Conservation (phyloP, 2,329 filamentous ascomycete species). For the Xylariales sp. region DNA sequence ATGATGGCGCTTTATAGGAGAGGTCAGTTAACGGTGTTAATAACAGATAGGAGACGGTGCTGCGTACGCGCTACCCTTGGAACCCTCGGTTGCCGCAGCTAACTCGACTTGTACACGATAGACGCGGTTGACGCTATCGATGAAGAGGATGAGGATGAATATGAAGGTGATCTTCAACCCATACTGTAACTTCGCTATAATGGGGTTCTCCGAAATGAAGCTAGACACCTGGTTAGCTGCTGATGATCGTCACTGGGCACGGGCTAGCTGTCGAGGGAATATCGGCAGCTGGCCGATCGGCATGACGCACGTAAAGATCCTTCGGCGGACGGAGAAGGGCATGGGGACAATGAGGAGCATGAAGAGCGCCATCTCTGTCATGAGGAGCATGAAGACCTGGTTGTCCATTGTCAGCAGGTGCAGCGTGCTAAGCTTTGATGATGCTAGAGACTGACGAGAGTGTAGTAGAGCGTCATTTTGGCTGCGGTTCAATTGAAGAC, state of each 20-base stretch:
- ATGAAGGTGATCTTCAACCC: constrained; percentile 98
- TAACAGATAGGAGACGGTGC: constrained; percentile 6
- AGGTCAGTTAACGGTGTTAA: not conserved
- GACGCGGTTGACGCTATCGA: constrained; percentile 92
- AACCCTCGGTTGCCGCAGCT: constrained; percentile 62
- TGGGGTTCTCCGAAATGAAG: constrained; percentile 86
- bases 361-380: constrained; percentile 80
- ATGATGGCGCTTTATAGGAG: constrained; percentile 62
- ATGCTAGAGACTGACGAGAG: constrained; percentile 34
- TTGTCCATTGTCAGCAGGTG: constrained; percentile 19
- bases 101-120: constrained; percentile 95
- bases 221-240: constrained; percentile 33
- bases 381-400: constrained; percentile 77
- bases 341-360: constrained; percentile 78
- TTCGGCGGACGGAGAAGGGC: constrained; percentile 79
- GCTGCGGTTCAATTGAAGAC: constrained; percentile 11
- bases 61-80: constrained; percentile 41
- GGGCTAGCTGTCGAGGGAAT: not conserved
- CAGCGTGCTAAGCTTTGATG: not conserved
- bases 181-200: constrained; percentile 91
- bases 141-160: constrained; percentile 96
- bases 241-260: constrained; percentile 1
- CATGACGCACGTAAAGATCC: constrained; percentile 65
- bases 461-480: constrained; percentile 48
- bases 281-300: not conserved